Percentiles rank a stretch among this genome's conserved stretches.
Conservation (phyloP, 495 filamentous ascomycete species). For the Xylaria flabelliformis region DNA sequence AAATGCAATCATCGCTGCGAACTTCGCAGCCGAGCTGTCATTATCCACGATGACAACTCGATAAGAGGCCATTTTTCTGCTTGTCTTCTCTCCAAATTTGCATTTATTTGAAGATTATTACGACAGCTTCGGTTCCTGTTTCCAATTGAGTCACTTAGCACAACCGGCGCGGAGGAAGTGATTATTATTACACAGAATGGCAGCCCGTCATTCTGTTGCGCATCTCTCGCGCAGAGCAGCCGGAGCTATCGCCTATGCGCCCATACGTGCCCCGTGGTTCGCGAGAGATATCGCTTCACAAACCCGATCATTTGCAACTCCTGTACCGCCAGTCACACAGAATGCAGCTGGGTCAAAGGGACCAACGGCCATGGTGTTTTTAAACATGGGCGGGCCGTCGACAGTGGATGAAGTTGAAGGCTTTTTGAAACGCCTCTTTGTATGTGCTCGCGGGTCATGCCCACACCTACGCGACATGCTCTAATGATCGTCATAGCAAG, state of each 20-base stretch:
- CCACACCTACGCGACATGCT: neutral
- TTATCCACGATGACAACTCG: neutral
- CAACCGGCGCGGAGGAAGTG: neutral
- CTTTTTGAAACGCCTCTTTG: constrained; percentile 94
- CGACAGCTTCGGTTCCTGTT: neutral
- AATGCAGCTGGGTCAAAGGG: constrained; percentile 57
- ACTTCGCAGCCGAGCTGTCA: constrained; percentile 11
- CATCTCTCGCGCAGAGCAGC: constrained; percentile 52
- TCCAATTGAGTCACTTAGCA: neutral
- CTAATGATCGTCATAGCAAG: constrained; percentile 63
- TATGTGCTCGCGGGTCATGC: constrained; percentile 48
- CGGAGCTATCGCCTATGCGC: constrained; percentile 37
- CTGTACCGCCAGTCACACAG: constrained; percentile 77
- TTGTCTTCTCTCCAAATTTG: neutral
- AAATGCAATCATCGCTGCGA: constrained; percentile 21
- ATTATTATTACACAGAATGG: constrained; percentile 47
- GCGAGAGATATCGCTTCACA: constrained; percentile 43
- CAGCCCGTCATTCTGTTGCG: constrained; percentile 51
- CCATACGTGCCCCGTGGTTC: constrained; percentile 34
- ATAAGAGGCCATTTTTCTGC: neutral
- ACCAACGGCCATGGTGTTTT: constrained; percentile 94
- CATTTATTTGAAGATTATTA: too few relatives aligned
- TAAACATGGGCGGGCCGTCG: constrained; percentile 98
- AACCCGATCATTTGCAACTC: constrained; percentile 65
- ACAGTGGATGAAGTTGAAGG: constrained; percentile 85